These are phyloP conservation scores for Backusella parvicylindrica DNA, from an alignment of 192 early-diverging fungal species.

Conservation along the genomic window DNA sequence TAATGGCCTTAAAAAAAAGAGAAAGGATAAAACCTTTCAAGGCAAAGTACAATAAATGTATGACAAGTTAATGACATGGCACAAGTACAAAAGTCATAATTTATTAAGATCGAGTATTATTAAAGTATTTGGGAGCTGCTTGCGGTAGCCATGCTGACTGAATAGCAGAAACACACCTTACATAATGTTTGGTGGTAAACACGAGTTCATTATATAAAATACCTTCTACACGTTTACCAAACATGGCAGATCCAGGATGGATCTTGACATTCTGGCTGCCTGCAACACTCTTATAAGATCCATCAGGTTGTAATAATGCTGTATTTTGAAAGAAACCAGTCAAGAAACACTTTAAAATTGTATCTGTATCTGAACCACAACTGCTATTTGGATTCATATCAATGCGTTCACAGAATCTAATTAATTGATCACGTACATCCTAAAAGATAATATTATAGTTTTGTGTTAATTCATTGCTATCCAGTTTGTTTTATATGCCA, in stretches of 20 bases:
- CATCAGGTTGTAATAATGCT: conserved; percentile 83
- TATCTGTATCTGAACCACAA: conserved; percentile 73
- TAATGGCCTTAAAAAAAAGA: too few species aligned
- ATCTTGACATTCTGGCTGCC: conserved; percentile 74
- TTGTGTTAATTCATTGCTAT: not conserved
- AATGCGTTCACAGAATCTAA: conserved; percentile 68
- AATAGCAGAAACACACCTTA: conserved; percentile 77
- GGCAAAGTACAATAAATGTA: too few species aligned
- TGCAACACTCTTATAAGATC: conserved; percentile 74
- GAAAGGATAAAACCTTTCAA: too few species aligned
- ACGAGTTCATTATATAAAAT: conserved; percentile 92
- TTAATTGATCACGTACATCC: conserved; percentile 87
- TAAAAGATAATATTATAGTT: not conserved
- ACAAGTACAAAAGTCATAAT: not conserved
- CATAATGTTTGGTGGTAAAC: conserved; percentile 86
- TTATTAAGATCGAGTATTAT: conserved; percentile 9
- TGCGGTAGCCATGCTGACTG: conserved; percentile 80
- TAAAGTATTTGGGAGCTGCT: conserved; percentile 77
- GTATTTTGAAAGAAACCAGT: conserved; percentile 89
- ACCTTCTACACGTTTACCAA: conserved; percentile 70
- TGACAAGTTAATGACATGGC: too few species aligned
- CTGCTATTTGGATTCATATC: conserved; percentile 59
- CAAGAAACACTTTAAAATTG: conserved; percentile 81
- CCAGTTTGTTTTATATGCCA: not conserved
- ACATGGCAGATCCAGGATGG: conserved; percentile 87